Base-by-base conservation (phyloP, 2,329 filamentous ascomycete species). In the Lasiodiplodia citricola region DNA sequence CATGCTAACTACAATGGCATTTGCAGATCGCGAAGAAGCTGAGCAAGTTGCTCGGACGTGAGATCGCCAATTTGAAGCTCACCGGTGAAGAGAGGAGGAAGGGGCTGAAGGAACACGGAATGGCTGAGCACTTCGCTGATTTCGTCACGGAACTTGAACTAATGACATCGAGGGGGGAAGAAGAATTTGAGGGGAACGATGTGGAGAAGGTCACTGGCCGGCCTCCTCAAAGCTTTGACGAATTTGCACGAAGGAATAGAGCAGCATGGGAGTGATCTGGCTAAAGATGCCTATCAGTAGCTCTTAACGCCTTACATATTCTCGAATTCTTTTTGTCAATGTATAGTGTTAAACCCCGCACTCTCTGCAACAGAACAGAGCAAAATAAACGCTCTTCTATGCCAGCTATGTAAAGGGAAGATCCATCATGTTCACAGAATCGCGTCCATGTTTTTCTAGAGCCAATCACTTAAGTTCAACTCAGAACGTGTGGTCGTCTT, bases 1-100 rank as follows among this genome's bases (percentile, higher is more conserved):
- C 3, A 44, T 25, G 7, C 51, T 63, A 16, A 50, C 51, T 10
- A 6, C 21, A 11, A 7, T 38, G 44, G 11, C 7, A 21, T 41
- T 47, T 18, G 3, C 51, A 66, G 63, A 35, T 75, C 76, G 68
- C 64, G 13, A 47, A 37, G 25, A 68, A 65, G 60, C 41, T 68
- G 2, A 66, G 63, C 52, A 62, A 62, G 47, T 10, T 28, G 14
- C 54, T 67, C 13, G 63, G 63, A 23, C 52, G 56, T n/a, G 47
- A 58, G 44, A 67, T 69, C 21, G 47, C n/a, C 6, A 66, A 69
- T 23, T 13, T 67, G 23, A 66, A 67, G 54, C 55, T 28, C 23
- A 28, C 47, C 6, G 41, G 10, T 5, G 68, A 69, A 11, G 68
- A 69, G 31, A 14, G 62, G 31, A 60, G 60, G 54, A 56, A 58